These are phyloP conservation scores for Dothideomycetes sp. DNA, from an alignment of 2,329 filamentous ascomycete genomes.

Conservation along the genomic window DNA sequence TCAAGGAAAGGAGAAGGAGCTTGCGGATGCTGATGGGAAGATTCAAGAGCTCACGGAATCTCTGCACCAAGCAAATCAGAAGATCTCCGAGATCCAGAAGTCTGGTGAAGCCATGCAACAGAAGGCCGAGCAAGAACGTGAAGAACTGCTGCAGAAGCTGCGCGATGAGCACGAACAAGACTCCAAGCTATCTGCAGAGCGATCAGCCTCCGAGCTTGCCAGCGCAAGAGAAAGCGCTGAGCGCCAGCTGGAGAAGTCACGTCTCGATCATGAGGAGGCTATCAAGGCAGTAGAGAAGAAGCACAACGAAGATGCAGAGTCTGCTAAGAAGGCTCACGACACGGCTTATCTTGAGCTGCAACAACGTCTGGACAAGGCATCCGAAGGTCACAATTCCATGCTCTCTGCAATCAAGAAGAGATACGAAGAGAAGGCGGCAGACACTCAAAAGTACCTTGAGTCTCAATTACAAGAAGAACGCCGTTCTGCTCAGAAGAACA, in stretches of 20 bases:
- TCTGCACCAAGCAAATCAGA: neutral
- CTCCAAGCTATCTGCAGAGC: neutral
- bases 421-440: conserved; percentile 13
- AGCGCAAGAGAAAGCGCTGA: conserved; percentile 2
- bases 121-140: neutral
- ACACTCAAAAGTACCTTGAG: conserved; percentile 3
- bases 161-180: neutral
- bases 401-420: conserved; percentile 10
- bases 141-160: neutral
- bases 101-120: neutral
- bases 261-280: conserved; percentile 12
- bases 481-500: neutral
- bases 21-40: conserved; percentile 6
- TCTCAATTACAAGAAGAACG: conserved; percentile 7
- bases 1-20: conserved; percentile 6
- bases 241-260: neutral
- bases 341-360: conserved; percentile 8
- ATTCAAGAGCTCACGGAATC: neutral
- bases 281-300: conserved; percentile 15
- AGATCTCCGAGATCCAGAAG: conserved; percentile 8
- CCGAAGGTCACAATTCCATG: conserved; percentile 5
- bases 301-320: conserved; percentile 12
- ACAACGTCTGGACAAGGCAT: conserved; percentile 8
- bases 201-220: neutral
- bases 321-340: conserved; percentile 9